Evolutionary conservation across 768 basidiomycete species (phyloP).

Genomic region (Podaxis sp.): DNA sequence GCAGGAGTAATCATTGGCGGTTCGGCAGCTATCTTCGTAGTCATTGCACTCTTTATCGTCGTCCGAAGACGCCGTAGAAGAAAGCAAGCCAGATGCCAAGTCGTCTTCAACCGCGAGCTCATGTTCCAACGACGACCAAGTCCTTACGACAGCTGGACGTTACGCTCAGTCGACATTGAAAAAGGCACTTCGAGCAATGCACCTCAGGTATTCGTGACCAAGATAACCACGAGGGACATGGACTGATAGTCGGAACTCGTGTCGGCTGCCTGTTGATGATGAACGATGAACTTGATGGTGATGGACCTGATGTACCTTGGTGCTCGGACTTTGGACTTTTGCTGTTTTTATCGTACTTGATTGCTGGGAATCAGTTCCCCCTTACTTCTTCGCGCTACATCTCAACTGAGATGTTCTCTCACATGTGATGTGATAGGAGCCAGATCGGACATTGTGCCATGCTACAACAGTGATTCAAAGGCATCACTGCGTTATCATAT

Average conservation of each 20-base stretch:
- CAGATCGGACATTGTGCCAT: too few relatives aligned
- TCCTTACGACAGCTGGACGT: background rate
- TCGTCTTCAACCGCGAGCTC: slow-evolving; percentile 1
- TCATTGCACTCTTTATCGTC: background rate
- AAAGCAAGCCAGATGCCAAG: background rate
- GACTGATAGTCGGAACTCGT: background rate
- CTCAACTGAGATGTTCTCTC: background rate
- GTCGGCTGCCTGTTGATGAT: background rate
- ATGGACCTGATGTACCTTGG: background rate
- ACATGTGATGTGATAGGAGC: background rate
- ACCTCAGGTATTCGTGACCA: background rate
- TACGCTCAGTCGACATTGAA: background rate
- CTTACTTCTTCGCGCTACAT: background rate
- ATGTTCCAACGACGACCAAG: slow-evolving; percentile 3
- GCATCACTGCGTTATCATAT: too few relatives aligned
- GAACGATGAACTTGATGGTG: background rate
- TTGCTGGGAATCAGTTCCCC: background rate
- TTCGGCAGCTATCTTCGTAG: background rate
- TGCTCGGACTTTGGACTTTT: background rate
- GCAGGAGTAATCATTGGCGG: background rate
- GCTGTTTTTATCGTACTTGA: background rate
- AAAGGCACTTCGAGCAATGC: background rate
- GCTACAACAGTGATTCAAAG: too few relatives aligned
- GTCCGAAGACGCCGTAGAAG: background rate
- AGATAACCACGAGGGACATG: background rate